Percentiles rank a stretch among this genome's conserved stretches.
phyloP scores from a whole-genome alignment of 179 eudicot species.

The Camellia oleifera region DNA sequence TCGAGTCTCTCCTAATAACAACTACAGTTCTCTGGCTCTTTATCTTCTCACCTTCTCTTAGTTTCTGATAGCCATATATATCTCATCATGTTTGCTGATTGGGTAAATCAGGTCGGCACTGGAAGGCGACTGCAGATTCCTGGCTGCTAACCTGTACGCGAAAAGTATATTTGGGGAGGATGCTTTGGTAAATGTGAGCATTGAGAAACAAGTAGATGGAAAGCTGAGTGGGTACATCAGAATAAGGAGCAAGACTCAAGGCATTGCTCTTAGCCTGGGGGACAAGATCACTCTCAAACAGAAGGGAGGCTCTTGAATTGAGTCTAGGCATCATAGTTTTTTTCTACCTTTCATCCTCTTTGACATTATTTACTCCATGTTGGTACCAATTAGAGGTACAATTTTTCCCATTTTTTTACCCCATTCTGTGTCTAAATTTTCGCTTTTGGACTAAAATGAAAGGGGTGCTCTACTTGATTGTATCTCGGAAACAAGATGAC shows the following conservation, averaged over 20 bases:
- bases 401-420: not conserved
- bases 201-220: constrained; percentile 81
- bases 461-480: not conserved
- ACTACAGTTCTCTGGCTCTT: not conserved
- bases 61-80: not conserved
- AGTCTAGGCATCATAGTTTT: constrained; percentile 13
- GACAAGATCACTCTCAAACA: constrained; percentile 85
- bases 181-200: constrained; percentile 80
- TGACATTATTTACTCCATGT: constrained; percentile 26
- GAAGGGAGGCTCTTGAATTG: constrained; percentile 45
- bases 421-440: not conserved
- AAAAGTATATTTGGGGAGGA: constrained; percentile 92
- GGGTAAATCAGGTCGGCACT: constrained; percentile 55
- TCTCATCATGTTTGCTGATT: constrained; percentile 2
- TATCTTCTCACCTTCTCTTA: not conserved
- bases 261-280: constrained; percentile 88
- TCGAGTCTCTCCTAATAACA: not conserved
- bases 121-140: constrained; percentile 78
- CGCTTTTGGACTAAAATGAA: constrained; percentile 9
- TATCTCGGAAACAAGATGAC: not conserved
- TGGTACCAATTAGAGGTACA: not conserved
- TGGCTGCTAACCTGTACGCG: constrained; percentile 75
- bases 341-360: constrained; percentile 24
- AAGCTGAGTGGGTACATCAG: constrained; percentile 89
- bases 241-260: constrained; percentile 94